phyloP scores from a whole-genome alignment of 257 asterid genomes.

The Fraxinus americana region DNA sequence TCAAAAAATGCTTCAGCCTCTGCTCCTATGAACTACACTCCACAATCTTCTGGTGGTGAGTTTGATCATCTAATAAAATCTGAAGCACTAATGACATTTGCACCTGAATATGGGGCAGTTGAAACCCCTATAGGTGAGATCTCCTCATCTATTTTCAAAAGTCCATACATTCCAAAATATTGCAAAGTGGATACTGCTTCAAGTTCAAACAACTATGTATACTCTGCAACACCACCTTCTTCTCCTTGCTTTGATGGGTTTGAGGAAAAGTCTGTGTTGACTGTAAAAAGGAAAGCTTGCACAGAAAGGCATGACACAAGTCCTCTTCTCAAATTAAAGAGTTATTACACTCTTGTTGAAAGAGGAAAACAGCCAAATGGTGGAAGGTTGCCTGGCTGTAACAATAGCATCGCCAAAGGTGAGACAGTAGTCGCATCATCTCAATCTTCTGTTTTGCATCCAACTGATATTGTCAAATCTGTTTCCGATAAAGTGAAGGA shows the following conservation, averaged over 20 bases:
- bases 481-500: constrained; percentile 45
- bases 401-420: constrained; percentile 40
- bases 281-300: constrained; percentile 49
- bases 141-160: constrained; percentile 69
- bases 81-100: constrained; percentile 95
- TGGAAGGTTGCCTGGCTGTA: constrained; percentile 42
- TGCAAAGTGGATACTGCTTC: constrained; percentile 88
- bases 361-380: constrained; percentile 50
- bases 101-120: constrained; percentile 95
- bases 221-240: constrained; percentile 92
- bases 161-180: constrained; percentile 85
- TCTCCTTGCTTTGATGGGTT: constrained; percentile 67
- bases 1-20: constrained; percentile 43
- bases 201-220: constrained; percentile 77
- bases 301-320: constrained; percentile 48
- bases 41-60: constrained; percentile 60
- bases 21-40: constrained; percentile 48
- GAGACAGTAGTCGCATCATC: constrained; percentile 51
- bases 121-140: constrained; percentile 70
- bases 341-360: constrained; percentile 70
- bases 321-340: constrained; percentile 54
- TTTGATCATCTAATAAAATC: constrained; percentile 90
- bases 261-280: constrained; percentile 64
- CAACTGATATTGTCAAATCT: constrained; percentile 49
- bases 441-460: constrained; percentile 50